Evolutionary conservation across 164 flowering plant species (phyloP).

Genomic region (Warburgia ugandensis): DNA sequence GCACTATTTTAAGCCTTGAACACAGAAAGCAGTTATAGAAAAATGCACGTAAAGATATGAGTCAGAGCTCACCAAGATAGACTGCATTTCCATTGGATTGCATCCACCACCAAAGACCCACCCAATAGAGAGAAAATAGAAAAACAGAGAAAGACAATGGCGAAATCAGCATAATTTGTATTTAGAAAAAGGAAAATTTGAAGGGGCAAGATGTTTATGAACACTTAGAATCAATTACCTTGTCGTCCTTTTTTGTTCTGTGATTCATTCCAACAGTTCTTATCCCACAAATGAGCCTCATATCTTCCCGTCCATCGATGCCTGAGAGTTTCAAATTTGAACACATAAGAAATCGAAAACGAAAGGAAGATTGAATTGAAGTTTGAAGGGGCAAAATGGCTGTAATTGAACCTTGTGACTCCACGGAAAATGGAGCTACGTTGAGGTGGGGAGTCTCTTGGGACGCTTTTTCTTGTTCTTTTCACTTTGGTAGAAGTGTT

Average conservation of each 20-base stretch:
- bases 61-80: slow-evolving; percentile 59
- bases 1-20: background rate
- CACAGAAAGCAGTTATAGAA: background rate
- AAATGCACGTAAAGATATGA: background rate
- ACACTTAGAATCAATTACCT: slow-evolving; percentile 30
- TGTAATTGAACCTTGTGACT: slow-evolving; percentile 63
- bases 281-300: slow-evolving; percentile 98
- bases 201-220: slow-evolving; percentile 1
- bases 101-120: slow-evolving; percentile 9
- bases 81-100: slow-evolving; percentile 36
- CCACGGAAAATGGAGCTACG: slow-evolving; percentile 87
- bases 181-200: no score
- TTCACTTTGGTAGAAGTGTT: slow-evolving; percentile 32
- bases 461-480: slow-evolving; percentile 62
- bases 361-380: background rate
- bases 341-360: background rate
- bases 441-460: slow-evolving; percentile 77
- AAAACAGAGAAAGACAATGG: background rate
- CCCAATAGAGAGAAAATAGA: background rate
- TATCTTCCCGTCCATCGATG: slow-evolving; percentile 92
- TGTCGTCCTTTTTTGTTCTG: slow-evolving; percentile 93
- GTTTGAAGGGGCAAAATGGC: background rate
- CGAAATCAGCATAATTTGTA: no score
- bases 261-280: slow-evolving; percentile 83
- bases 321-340: slow-evolving; percentile 26